These are phyloP conservation scores for Backusella sp. DNA, from an alignment of 192 early-diverging fungal species.

Conservation along the genomic window DNA sequence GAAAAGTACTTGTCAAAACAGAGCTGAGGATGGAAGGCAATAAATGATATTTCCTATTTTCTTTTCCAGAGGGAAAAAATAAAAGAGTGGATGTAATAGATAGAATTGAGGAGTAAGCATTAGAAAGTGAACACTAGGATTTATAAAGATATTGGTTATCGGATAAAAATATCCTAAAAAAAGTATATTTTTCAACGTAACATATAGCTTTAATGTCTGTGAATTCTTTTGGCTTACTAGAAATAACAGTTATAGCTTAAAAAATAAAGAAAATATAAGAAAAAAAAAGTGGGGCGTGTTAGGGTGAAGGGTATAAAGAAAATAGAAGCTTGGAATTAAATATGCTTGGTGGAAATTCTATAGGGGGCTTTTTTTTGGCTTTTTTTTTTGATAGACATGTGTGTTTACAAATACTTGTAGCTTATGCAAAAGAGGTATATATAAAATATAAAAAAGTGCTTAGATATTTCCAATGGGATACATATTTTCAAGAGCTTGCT, in stretches of 20 bases:
- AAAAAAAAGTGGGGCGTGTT: too few species aligned
- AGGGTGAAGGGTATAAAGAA: background rate
- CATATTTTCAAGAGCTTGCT: constrained; percentile 42
- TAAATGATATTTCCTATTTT: constrained; percentile 66
- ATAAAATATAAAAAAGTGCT: constrained; percentile 7
- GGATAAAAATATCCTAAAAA: background rate
- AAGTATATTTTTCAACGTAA: background rate
- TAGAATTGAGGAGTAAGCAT: background rate
- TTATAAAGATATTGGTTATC: background rate
- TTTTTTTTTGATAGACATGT: background rate
- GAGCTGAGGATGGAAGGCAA: constrained; percentile 88
- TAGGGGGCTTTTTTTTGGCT: background rate
- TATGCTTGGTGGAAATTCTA: background rate
- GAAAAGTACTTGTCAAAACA: background rate
- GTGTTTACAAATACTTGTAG: background rate
- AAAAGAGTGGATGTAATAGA: background rate
- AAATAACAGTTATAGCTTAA: background rate
- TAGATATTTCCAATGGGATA: constrained; percentile 35
- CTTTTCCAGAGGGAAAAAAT: background rate
- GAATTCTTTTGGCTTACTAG: background rate
- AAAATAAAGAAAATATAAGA: constrained; percentile 2
- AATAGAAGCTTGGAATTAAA: background rate
- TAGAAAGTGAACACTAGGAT: background rate
- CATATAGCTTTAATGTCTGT: background rate
- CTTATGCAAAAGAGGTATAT: background rate